These are phyloP conservation scores for Clitopilus hobsonii DNA, from an alignment of 768 basidiomycete genomes.

Conservation along the genomic window DNA sequence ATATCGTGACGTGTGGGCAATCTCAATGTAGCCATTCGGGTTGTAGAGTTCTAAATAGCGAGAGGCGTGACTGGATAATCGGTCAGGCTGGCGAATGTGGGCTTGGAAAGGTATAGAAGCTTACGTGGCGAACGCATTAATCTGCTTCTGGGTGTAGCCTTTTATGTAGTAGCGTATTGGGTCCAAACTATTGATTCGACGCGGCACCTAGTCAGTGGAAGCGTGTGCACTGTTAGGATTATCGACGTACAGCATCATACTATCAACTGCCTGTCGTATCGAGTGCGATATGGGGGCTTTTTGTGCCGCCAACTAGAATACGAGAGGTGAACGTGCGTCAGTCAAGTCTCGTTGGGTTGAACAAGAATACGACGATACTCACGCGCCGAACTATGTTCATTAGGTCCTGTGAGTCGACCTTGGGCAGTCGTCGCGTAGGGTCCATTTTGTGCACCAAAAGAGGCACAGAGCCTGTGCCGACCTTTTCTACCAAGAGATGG, in stretches of 20 bases:
- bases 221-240: slow-evolving; percentile 15
- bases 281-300: slow-evolving; percentile 53
- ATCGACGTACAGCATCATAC: slow-evolving; percentile 57
- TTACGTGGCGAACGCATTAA: slow-evolving; percentile 90
- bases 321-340: slow-evolving; percentile 18
- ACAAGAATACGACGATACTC: slow-evolving; percentile 23
- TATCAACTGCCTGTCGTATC: slow-evolving; percentile 71
- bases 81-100: slow-evolving; percentile 17
- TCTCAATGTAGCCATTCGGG: slow-evolving; percentile 80
- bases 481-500: slow-evolving; percentile 84
- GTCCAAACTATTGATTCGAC: slow-evolving; percentile 44
- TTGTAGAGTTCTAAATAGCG: slow-evolving; percentile 87
- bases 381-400: slow-evolving; percentile 77
- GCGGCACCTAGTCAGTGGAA: slow-evolving; percentile 10
- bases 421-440: slow-evolving; percentile 68
- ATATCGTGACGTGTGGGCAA: slow-evolving; percentile 85
- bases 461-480: slow-evolving; percentile 76
- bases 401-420: slow-evolving; percentile 64
- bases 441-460: slow-evolving; percentile 91
- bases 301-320: slow-evolving; percentile 49
- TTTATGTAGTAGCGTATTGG: slow-evolving; percentile 77
- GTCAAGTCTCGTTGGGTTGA: slow-evolving; percentile 17
- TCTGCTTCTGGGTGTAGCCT: slow-evolving; percentile 74
- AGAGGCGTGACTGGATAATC: slow-evolving; percentile 65
- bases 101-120: slow-evolving; percentile 29